A percentile compares a stretch with the other conserved stretches of the same genome.
Evolutionary conservation across 768 basidiomycete genomes (phyloP).

Genomic region (Glaciozyma antarctica): DNA sequence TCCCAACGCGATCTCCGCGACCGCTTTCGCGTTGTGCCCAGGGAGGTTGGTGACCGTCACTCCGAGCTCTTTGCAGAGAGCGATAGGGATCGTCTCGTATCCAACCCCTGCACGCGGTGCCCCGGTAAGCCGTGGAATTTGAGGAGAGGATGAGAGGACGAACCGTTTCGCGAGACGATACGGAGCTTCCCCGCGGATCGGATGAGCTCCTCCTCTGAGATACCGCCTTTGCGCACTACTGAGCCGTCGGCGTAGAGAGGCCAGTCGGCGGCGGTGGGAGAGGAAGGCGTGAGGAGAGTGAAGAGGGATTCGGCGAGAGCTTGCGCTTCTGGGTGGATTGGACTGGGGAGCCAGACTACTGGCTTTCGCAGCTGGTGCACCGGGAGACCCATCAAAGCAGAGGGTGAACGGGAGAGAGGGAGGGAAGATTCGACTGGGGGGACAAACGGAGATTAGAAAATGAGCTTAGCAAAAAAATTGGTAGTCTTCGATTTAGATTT

Average conservation of each 20-base stretch:
- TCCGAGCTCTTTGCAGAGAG: not conserved
- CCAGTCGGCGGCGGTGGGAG: constrained; percentile 7
- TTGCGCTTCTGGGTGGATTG: constrained; percentile 10
- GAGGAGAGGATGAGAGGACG: not conserved
- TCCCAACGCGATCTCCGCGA: constrained; percentile 17
- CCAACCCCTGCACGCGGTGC: constrained; percentile 8
- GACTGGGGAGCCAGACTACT: constrained; percentile 10
- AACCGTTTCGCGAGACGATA: constrained; percentile 25
- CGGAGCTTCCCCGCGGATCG: not conserved
- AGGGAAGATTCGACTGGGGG: not conserved
- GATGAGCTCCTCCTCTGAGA: constrained; percentile 3
- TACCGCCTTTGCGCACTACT: constrained; percentile 2
- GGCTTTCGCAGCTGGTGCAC: not conserved
- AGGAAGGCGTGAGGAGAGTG: constrained; percentile 9
- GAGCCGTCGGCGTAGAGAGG: not conserved
- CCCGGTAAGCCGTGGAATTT: not conserved
- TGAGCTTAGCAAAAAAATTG: too few species aligned
- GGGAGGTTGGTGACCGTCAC: constrained; percentile 23
- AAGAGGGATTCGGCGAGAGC: constrained; percentile 9
- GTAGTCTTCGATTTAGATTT: too few species aligned
- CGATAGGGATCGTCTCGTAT: constrained; percentile 18
- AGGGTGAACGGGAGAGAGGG: too few species aligned
- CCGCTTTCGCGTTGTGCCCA: constrained; percentile 16
- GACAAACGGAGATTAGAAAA: too few species aligned
- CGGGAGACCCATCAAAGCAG: not conserved